phyloP scores from a whole-genome alignment of 2,329 filamentous ascomycete genomes.

The Plenodomus tracheiphilus region DNA sequence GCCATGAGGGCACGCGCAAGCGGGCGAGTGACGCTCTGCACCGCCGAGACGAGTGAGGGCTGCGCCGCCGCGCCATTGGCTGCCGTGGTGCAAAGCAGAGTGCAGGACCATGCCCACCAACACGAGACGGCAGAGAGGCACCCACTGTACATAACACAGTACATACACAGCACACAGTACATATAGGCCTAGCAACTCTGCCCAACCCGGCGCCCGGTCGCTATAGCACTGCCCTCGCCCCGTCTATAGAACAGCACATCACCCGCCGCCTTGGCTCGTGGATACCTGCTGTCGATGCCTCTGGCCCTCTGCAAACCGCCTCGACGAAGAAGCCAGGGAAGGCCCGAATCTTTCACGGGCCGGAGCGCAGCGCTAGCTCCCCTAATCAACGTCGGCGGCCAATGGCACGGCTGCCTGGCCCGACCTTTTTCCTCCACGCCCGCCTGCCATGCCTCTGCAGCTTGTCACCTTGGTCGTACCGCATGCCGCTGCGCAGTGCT shows the following conservation, averaged over 20 bases:
- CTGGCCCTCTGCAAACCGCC: not conserved
- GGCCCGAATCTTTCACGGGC: conserved; percentile 4
- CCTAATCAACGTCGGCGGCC: not conserved
- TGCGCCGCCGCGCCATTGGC: not conserved
- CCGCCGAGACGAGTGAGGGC: not conserved
- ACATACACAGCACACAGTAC: too few species aligned
- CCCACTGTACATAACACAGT: too few species aligned
- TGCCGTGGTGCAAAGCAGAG: not conserved
- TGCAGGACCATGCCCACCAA: too few species aligned
- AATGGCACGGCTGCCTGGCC: not conserved
- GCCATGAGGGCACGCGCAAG: not conserved
- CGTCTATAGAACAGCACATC: not conserved
- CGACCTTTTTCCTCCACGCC: too few species aligned
- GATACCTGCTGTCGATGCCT: too few species aligned
- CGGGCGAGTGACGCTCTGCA: not conserved
- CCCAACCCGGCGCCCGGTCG: too few species aligned
- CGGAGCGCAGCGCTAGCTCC: conserved; percentile 23
- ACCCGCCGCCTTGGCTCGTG: not conserved
- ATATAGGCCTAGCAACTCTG: too few species aligned
- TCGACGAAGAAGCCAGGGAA: not conserved
- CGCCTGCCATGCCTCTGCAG: too few species aligned
- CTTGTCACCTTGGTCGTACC: not conserved
- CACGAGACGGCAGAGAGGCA: too few species aligned
- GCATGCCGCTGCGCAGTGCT: too few species aligned
- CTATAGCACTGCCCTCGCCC: too few species aligned